Evolutionary conservation across 2,329 filamentous ascomycete species (phyloP).

Genomic region (Fusarium austroafricanum): DNA sequence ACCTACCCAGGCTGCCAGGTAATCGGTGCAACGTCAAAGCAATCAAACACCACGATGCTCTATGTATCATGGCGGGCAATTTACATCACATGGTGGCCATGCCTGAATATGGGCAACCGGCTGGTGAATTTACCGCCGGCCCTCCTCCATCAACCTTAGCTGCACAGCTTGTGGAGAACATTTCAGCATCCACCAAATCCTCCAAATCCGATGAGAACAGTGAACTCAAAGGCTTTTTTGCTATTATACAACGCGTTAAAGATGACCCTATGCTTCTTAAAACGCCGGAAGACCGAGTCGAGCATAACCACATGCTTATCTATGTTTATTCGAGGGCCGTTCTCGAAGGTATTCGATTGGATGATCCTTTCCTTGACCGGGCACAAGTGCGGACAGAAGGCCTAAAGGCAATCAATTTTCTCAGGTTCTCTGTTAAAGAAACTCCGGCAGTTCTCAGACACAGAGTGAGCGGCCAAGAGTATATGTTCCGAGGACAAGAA

Average conservation of each 20-base stretch:
- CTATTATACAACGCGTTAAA: conserved; percentile 66
- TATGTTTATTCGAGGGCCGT: conserved; percentile 85
- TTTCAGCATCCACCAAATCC: conserved; percentile 72
- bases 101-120: conserved; percentile 32
- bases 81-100: conserved; percentile 33
- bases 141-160: conserved; percentile 84
- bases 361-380: conserved; percentile 74
- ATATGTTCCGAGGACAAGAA: conserved; percentile 66
- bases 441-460: conserved; percentile 75
- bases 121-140: conserved; percentile 32
- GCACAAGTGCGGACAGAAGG: conserved; percentile 69
- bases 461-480: conserved; percentile 53
- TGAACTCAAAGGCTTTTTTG: conserved; percentile 78
- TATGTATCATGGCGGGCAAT: conserved; percentile 47
- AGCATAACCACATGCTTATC: conserved; percentile 86
- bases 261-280: conserved; percentile 66
- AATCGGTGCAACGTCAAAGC: conserved; percentile 9
- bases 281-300: conserved; percentile 72
- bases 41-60: conserved; percentile 41
- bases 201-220: conserved; percentile 74
- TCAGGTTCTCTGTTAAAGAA: conserved; percentile 79
- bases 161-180: conserved; percentile 86
- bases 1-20: neutral
- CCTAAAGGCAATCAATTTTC: conserved; percentile 79
- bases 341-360: conserved; percentile 74